Base-by-base conservation (phyloP, 352 stramenopile species). In the Globisporangium paroecandrum region DNA sequence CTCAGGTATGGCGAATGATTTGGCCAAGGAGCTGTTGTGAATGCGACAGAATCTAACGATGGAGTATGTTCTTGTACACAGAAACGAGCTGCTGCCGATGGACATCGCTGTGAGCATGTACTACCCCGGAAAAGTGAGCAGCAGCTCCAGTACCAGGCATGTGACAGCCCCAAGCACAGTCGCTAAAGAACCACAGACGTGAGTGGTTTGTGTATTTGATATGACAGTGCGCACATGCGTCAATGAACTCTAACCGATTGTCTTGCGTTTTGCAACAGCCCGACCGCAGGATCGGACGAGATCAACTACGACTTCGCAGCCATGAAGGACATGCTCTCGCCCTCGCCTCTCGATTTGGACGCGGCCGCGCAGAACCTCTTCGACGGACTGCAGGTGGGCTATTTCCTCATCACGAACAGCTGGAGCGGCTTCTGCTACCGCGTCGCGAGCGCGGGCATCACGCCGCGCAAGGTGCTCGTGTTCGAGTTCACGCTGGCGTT, bases 1-100 rank as follows among this genome's bases (percentile, higher is more conserved):
- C 75, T 99, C n/a, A 46, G 56, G 54, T 59, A 36, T 36, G 32
- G 32, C 32, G 7, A 36, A 36, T 36, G 32, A 36, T 10, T 36
- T 4, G 32, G 32, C 1, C 32, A 36, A 8, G 5, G 32, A 10
- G 7, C 32, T 36, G 32, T 36, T 36, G 15, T 49, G 41, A 49
- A 18, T 49, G 38, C 13, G 13, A 46, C 36, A 15, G 46, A 55
- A 55, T n/a, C n/a, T 55, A 25, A 15, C n/a, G n/a, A 25, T 27
- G 15, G 20, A 27, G 20, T 22, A 27, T 29, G 20, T 10, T 22
- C 15, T 6, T 15, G n/a, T 59, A 7, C 4, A 13, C 13, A 58
- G 65, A 24, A 70, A 70, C 25, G 65, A 70, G 36, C 36, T 65
- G 4, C n/a, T 62, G 5, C 29, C 46, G 7, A 25, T 46, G n/a